Evolutionary conservation across 2,329 filamentous ascomycete genomes (phyloP).

Genomic region (Pezicula rhizophila): DNA sequence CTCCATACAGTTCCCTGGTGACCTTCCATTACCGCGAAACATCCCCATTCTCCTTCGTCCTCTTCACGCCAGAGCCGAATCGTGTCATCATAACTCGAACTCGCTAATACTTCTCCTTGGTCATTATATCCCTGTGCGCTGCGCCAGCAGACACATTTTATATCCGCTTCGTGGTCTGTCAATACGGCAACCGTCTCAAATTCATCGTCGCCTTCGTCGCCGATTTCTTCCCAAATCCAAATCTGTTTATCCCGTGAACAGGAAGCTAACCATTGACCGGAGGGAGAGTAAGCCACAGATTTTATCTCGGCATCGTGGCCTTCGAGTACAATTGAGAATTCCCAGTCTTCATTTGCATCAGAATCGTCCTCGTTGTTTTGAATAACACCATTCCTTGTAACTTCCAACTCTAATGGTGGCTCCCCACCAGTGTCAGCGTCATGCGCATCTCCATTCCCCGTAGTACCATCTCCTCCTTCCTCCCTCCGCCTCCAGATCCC

Average conservation of each 20-base stretch:
- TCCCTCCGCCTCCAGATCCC: constrained; percentile 71
- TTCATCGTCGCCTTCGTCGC: constrained; percentile 75
- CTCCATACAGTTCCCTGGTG: constrained; percentile 89
- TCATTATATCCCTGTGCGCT: constrained; percentile 50
- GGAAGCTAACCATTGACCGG: constrained; percentile 76
- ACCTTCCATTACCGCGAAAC: constrained; percentile 73
- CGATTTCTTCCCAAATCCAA: constrained; percentile 97
- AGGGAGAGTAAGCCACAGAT: constrained; percentile 66
- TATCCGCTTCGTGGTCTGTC: constrained; percentile 90
- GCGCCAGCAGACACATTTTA: constrained; percentile 92
- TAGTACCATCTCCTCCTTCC: constrained; percentile 27
- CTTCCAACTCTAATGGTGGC: constrained; percentile 36
- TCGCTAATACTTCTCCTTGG: constrained; percentile 70
- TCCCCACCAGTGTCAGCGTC: constrained; percentile 11
- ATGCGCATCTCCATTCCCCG: constrained; percentile 11
- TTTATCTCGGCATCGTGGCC: constrained; percentile 95
- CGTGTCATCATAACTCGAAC: constrained; percentile 90
- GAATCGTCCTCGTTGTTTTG: constrained; percentile 34
- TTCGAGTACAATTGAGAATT: constrained; percentile 85
- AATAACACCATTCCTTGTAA: constrained; percentile 21
- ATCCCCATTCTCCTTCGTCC: constrained; percentile 83
- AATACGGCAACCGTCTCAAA: constrained; percentile 95
- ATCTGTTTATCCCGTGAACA: constrained; percentile 90
- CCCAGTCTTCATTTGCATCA: constrained; percentile 71
- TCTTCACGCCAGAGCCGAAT: constrained; percentile 82